Conservation (phyloP, 352 stramenopile genomes). For the Stramenopiles sp. region DNA sequence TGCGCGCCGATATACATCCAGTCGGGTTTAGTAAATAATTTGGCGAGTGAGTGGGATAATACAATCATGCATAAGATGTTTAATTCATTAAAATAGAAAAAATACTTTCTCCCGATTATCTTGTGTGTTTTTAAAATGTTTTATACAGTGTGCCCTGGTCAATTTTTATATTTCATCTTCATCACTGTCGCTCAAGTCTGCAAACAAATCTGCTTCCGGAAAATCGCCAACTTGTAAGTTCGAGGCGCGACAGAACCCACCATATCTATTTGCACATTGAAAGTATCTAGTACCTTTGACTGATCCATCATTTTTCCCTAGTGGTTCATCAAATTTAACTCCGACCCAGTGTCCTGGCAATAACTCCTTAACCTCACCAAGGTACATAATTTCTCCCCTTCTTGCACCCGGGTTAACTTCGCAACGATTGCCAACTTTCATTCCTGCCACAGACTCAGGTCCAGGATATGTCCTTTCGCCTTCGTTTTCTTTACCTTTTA, state of each 20-base stretch:
- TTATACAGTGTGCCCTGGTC: slow-evolving; percentile 14
- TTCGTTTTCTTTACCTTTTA: neutral
- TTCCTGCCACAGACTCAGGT: slow-evolving; percentile 44
- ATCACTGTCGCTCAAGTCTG: slow-evolving; percentile 37
- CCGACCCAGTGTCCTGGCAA: slow-evolving; percentile 72
- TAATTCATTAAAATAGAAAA: too few species aligned
- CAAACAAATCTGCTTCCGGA: slow-evolving; percentile 48
- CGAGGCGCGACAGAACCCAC: slow-evolving; percentile 73
- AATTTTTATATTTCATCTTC: slow-evolving; percentile 40
- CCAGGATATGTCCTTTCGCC: slow-evolving; percentile 27
- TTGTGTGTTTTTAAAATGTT: too few species aligned
- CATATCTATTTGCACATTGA: slow-evolving; percentile 63
- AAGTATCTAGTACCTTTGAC: slow-evolving; percentile 78
- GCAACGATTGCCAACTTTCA: slow-evolving; percentile 78
- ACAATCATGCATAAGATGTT: too few species aligned
- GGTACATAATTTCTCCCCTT: slow-evolving; percentile 64
- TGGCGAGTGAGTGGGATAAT: too few species aligned
- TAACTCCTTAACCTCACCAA: slow-evolving; percentile 74
- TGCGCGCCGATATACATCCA: too few species aligned
- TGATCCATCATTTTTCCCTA: slow-evolving; percentile 70
- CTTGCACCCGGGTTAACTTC: slow-evolving; percentile 83
- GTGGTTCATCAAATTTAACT: slow-evolving; percentile 86
- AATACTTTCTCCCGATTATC: too few species aligned
- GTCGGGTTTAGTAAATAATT: too few species aligned
- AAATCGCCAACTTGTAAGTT: slow-evolving; percentile 84